Evolutionary conservation across 2,329 filamentous ascomycete genomes (phyloP).

Genomic region (Paraconiothyrium brasiliense): DNA sequence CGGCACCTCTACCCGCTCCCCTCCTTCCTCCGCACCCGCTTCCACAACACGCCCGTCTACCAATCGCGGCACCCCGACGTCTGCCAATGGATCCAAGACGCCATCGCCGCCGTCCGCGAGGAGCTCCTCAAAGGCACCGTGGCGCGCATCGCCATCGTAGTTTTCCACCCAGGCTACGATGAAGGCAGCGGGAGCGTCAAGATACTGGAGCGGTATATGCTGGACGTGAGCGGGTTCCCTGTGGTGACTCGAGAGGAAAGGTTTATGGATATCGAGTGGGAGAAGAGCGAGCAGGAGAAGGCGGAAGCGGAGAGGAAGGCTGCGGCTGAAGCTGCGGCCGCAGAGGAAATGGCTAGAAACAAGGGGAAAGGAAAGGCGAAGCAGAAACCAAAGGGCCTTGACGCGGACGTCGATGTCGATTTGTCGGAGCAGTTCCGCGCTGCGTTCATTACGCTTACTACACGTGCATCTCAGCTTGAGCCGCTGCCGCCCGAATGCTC

Average conservation of each 20-base stretch:
- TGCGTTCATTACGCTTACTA: constrained; percentile 69
- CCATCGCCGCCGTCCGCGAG: constrained; percentile 74
- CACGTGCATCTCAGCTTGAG: constrained; percentile 66
- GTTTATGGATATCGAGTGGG: constrained; percentile 61
- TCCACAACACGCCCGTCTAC: constrained; percentile 84
- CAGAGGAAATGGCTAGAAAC: constrained; percentile 1
- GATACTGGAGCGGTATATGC: constrained; percentile 68
- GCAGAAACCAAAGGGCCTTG: constrained; percentile 16
- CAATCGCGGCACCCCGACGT: constrained; percentile 88
- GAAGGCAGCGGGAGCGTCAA: constrained; percentile 48
- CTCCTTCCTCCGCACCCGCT: constrained; percentile 81
- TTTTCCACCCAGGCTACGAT: constrained; percentile 56
- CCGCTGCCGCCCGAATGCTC: constrained; percentile 72
- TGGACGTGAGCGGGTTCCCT: constrained; percentile 67
- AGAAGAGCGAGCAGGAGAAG: constrained; percentile 15
- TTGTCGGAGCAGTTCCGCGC: constrained; percentile 78
- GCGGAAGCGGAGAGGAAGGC: constrained; percentile 9
- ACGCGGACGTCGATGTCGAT: constrained; percentile 56
- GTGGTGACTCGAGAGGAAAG: constrained; percentile 57
- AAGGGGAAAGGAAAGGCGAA: constrained; percentile 23
- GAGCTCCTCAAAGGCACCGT: constrained; percentile 71
- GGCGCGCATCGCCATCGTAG: constrained; percentile 64
- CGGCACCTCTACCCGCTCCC: constrained; percentile 78
- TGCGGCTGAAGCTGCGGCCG: constrained; percentile 2
- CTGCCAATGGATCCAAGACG: constrained; percentile 85